phyloP scores from a whole-genome alignment of 352 stramenopile species.

The Plasmopara viticola region DNA sequence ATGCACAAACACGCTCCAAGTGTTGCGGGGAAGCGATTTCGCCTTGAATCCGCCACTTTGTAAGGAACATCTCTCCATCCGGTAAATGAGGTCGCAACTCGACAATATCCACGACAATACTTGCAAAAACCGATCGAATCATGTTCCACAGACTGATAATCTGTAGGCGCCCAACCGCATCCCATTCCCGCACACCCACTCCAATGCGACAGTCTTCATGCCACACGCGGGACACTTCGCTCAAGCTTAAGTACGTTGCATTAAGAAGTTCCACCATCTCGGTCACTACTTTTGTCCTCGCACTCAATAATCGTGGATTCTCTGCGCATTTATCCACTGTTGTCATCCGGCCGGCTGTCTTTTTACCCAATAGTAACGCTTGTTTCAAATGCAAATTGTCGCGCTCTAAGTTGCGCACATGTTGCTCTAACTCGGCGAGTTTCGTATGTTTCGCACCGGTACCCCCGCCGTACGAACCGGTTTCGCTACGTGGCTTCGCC shows the following conservation, averaged over 20 bases:
- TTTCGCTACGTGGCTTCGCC: not conserved
- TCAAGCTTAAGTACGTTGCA: conserved; percentile 55
- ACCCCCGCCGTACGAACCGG: not conserved
- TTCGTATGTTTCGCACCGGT: conserved; percentile 38
- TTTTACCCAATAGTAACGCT: conserved; percentile 61
- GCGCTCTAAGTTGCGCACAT: conserved; percentile 59
- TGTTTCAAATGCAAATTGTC: conserved; percentile 78
- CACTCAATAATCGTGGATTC: conserved; percentile 45
- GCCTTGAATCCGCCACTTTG: conserved; percentile 77
- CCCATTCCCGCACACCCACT: conserved; percentile 74
- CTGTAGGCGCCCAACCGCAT: conserved; percentile 58
- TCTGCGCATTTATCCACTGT: conserved; percentile 13
- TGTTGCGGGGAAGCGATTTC: conserved; percentile 63
- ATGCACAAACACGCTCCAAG: conserved; percentile 53
- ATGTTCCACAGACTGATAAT: conserved; percentile 79
- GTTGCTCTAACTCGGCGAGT: conserved; percentile 63
- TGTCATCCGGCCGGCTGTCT: conserved; percentile 7
- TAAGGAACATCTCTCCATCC: conserved; percentile 78
- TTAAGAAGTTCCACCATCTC: conserved; percentile 81
- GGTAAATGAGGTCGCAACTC: conserved; percentile 68
- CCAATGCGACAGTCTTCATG: conserved; percentile 69
- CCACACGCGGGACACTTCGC: conserved; percentile 62
- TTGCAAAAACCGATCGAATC: conserved; percentile 74
- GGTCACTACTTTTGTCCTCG: conserved; percentile 70
- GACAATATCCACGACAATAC: conserved; percentile 71